Conservation (phyloP, 192 early-diverging fungal genomes). For the Podila verticillata region DNA sequence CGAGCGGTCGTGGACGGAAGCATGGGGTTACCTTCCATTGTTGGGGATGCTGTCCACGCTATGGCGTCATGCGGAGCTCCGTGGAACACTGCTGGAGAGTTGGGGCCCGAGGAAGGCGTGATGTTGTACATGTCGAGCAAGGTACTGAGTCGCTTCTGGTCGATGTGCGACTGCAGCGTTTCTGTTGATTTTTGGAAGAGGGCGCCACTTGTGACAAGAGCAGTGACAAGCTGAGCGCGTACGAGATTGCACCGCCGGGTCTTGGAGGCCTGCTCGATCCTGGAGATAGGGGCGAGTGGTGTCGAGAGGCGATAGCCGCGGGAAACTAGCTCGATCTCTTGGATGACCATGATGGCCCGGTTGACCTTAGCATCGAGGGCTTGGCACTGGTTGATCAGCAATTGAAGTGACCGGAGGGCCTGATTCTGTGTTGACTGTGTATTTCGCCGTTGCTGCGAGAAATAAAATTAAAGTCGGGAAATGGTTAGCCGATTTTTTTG, state of each 20-base stretch:
- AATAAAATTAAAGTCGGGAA: not conserved
- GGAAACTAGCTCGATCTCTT: conserved; percentile 71
- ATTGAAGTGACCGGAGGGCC: conserved; percentile 53
- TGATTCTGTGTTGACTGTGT: conserved; percentile 54
- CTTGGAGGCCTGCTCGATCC: conserved; percentile 68
- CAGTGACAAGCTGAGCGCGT: conserved; percentile 53
- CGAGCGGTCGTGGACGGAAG: conserved; percentile 31
- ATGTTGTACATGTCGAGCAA: conserved; percentile 66
- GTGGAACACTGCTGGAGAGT: conserved; percentile 10
- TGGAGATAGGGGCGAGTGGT: conserved; percentile 66
- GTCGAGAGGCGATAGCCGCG: conserved; percentile 68
- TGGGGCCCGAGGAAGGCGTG: conserved; percentile 34
- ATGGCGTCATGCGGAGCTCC: conserved; percentile 4
- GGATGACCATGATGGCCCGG: conserved; percentile 63
- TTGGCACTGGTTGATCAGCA: conserved; percentile 57
- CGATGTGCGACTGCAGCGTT: conserved; percentile 54
- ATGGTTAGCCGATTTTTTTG: not conserved
- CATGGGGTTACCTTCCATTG: conserved; percentile 18
- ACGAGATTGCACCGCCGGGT: conserved; percentile 59
- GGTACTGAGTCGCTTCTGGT: conserved; percentile 49
- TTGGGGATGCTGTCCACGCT: conserved; percentile 28
- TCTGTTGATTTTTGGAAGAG: conserved; percentile 58
- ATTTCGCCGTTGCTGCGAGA: conserved; percentile 54
- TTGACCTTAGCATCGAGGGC: conserved; percentile 61
- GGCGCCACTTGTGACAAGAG: conserved; percentile 55